A percentile compares a stretch with the other conserved stretches of the same genome.
These are phyloP conservation scores for Marasmius tenuissimus DNA, from an alignment of 1,284 basidiomycete genomes.

Conservation along the genomic window DNA sequence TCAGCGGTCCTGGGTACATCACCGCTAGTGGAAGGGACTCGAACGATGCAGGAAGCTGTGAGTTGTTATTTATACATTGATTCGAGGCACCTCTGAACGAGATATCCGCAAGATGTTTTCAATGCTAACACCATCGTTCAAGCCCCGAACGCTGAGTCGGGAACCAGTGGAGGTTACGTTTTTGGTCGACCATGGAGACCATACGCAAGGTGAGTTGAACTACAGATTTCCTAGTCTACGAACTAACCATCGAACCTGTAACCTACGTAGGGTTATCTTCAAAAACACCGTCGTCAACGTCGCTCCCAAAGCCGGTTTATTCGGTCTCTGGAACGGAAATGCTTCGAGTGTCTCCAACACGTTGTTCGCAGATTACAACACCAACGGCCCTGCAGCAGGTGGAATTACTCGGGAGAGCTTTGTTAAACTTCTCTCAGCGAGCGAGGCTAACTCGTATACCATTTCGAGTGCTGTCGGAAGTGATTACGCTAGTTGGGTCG, in stretches of 20 bases:
- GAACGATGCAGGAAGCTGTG: conserved; percentile 48
- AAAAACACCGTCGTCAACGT: conserved; percentile 41
- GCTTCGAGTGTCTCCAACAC: conserved; percentile 40
- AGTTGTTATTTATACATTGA: conserved; percentile 12
- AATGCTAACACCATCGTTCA: conserved; percentile 48
- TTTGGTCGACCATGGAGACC: conserved; percentile 50
- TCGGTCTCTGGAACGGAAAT: conserved; percentile 43
- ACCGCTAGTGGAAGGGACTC: conserved; percentile 52
- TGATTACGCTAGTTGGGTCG: conserved; percentile 45
- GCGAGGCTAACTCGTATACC: conserved; percentile 35
- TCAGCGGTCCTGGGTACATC: conserved; percentile 42
- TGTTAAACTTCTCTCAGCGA: conserved; percentile 33
- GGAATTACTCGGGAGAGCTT: conserved; percentile 37
- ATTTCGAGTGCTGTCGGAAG: conserved; percentile 44
- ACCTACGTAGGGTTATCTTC: conserved; percentile 42
- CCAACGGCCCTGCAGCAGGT: conserved; percentile 17
- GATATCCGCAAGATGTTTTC: conserved; percentile 37
- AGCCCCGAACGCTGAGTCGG: conserved; percentile 40
- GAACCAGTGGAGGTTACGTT: conserved; percentile 37
- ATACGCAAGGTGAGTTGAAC: conserved; percentile 27
- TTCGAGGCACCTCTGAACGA: neutral
- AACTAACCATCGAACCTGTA: neutral
- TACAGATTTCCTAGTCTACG: conserved; percentile 19
- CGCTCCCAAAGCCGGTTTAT: conserved; percentile 41
- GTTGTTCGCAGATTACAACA: conserved; percentile 47